phyloP scores from a whole-genome alignment of 805 yeast genomes.

The Zygosaccharomyces lentus region DNA sequence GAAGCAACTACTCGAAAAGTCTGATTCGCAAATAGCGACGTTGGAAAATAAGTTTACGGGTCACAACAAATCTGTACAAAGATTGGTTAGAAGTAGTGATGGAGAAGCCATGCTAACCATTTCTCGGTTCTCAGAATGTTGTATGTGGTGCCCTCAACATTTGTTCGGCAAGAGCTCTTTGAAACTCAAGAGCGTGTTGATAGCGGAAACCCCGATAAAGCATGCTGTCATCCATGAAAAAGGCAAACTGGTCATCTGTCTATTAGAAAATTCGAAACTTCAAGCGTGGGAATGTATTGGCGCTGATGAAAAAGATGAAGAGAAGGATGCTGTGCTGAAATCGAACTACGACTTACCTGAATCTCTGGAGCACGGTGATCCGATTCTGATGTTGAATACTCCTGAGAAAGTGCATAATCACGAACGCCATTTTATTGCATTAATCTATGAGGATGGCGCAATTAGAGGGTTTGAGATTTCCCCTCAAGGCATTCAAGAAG shows the following conservation, averaged over 20 bases:
- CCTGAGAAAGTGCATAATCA: constrained; percentile 35
- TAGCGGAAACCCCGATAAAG: constrained; percentile 45
- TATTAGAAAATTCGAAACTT: constrained; percentile 40
- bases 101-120: constrained; percentile 58
- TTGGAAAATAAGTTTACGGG: constrained; percentile 69
- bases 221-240: constrained; percentile 47
- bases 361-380: constrained; percentile 11
- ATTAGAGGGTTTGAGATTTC: constrained; percentile 35
- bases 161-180: constrained; percentile 35
- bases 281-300: constrained; percentile 58
- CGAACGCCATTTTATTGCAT: constrained; percentile 45
- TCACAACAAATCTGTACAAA: constrained; percentile 74
- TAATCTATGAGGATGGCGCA: constrained; percentile 40
- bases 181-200: constrained; percentile 38
- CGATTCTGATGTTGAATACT: constrained; percentile 35
- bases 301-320: constrained; percentile 19
- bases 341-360: constrained; percentile 13
- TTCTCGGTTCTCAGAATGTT: constrained; percentile 53
- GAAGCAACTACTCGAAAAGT: constrained; percentile 17
- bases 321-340: constrained; percentile 17
- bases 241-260: constrained; percentile 44
- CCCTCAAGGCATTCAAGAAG: constrained; percentile 36
- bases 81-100: constrained; percentile 59
- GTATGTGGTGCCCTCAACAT: constrained; percentile 51
- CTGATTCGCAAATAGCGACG: constrained; percentile 18